Conservation (phyloP, 257 asterid species). For the Solanum chiquidenum region DNA sequence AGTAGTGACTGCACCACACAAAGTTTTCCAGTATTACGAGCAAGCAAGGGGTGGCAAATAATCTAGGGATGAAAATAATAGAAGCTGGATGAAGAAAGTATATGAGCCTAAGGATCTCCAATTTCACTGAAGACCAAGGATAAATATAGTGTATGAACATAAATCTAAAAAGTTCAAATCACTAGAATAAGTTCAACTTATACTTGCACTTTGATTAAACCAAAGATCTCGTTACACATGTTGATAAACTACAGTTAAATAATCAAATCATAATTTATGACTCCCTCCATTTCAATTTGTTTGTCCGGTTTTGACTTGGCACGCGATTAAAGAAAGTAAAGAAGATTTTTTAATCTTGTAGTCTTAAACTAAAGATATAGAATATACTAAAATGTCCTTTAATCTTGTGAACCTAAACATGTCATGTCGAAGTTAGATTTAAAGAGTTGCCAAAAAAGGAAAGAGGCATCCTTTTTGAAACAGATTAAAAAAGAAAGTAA, state of each 20-base stretch:
- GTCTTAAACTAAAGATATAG: not conserved
- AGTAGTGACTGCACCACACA: slow-evolving; percentile 55
- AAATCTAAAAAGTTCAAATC: not conserved
- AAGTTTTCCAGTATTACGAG: not conserved
- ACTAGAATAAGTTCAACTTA: not conserved
- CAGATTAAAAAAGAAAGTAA: not conserved
- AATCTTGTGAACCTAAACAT: not conserved
- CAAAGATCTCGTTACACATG: not conserved
- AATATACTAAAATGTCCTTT: not conserved
- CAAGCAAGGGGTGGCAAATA: not conserved
- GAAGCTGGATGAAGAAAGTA: not conserved
- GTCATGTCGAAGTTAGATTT: not conserved
- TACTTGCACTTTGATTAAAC: not conserved
- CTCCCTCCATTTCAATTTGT: not conserved
- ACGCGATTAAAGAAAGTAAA: not conserved
- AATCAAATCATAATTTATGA: not conserved
- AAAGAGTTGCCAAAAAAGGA: not conserved
- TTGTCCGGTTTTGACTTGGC: not conserved
- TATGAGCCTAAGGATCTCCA: not conserved
- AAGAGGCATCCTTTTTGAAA: not conserved
- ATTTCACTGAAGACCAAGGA: not conserved
- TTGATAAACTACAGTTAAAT: not conserved
- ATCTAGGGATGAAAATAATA: not conserved
- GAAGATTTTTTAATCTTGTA: not conserved
- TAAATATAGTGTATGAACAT: not conserved